Evolutionary conservation across 2,329 filamentous ascomycete genomes (phyloP), one percentile per base, ranked within the genome.

Genomic region (Cercospora zeina): DNA sequence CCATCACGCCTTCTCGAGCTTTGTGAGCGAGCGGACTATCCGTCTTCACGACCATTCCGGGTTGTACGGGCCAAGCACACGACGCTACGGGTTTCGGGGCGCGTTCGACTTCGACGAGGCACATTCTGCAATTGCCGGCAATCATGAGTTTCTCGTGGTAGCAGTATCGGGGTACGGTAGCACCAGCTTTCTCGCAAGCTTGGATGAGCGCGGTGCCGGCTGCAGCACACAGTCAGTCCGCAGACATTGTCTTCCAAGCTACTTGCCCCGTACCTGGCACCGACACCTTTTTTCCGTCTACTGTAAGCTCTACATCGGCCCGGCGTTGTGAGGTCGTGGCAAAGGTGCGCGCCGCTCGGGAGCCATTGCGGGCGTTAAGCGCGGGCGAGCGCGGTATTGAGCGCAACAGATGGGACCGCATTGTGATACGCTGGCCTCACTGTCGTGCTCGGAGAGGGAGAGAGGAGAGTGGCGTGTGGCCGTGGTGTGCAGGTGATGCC

Each of bases 91-190:
- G 95, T 81, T 99, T 99, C 63, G 95, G 95, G 64, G 91, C 90
- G 79, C 87, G 87, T 82, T 97, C 95, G 70, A 99, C 95, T 83
- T 99, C 95, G 75, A 99, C 95, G 75, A 99, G 82, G 80, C 95
- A 99, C 95, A 99, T 99, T 82, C 95, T 92, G 81, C 95, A 99
- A 81, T 97, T 99, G 79, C 95, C 95, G 74, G 95, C 95, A 84
- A 99, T 96, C 89, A 96, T 92, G 71, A 99, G 85, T 82, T 99
- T 97, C 89, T 97, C 93, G 85, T 97, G 93, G 80, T 97, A 97
- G 81, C 93, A 97, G 80, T 96, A 97, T 91, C 93, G 92, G 71
- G 93, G 93, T 74, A 97, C 84, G 66, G 89, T 95, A 69, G 84
- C 85, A 75, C 95, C 95, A 68, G 93, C 95, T 83, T 99, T 97